Conservation (phyloP, 495 filamentous ascomycete species). For the Aspergillus olivimuriae region DNA sequence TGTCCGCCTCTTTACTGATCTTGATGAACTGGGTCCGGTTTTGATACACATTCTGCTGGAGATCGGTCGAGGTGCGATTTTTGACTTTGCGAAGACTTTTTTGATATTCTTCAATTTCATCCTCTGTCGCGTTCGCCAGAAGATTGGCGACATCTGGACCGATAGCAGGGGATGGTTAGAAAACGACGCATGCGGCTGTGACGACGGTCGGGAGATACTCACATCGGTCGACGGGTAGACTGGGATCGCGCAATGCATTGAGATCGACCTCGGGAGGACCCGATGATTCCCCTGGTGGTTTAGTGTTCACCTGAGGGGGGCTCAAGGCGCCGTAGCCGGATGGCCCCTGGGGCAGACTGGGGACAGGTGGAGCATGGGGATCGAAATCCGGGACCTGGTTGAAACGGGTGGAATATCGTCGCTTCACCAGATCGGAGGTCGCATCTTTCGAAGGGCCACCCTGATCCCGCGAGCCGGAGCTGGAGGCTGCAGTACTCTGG, state of each 20-base stretch:
- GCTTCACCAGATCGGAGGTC: conserved; percentile 90
- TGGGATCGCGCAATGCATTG: conserved; percentile 72
- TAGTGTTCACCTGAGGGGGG: conserved; percentile 40
- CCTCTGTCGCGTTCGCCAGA: conserved; percentile 86
- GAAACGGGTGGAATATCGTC: conserved; percentile 88
- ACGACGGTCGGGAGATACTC: conserved; percentile 11
- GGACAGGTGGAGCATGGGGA: conserved; percentile 59
- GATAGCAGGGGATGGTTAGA: background rate
- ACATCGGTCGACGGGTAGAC: conserved; percentile 61
- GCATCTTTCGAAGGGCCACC: conserved; percentile 35
- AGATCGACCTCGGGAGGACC: conserved; percentile 53
- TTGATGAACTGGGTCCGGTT: conserved; percentile 98
- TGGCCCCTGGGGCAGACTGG: conserved; percentile 47
- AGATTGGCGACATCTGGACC: conserved; percentile 64
- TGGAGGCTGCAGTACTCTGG: conserved; percentile 10
- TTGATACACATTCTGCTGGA: conserved; percentile 95
- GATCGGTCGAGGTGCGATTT: conserved; percentile 73
- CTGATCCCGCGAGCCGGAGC: conserved; percentile 27
- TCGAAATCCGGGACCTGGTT: conserved; percentile 69
- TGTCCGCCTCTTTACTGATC: conserved; percentile 97
- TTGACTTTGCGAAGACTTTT: conserved; percentile 68
- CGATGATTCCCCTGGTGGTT: conserved; percentile 36
- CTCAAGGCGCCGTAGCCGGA: conserved; percentile 42
- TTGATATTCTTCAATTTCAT: conserved; percentile 85
- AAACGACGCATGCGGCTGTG: background rate